These are phyloP conservation scores for Scleroderma citrinum DNA, from an alignment of 768 basidiomycete genomes.

Conservation along the genomic window DNA sequence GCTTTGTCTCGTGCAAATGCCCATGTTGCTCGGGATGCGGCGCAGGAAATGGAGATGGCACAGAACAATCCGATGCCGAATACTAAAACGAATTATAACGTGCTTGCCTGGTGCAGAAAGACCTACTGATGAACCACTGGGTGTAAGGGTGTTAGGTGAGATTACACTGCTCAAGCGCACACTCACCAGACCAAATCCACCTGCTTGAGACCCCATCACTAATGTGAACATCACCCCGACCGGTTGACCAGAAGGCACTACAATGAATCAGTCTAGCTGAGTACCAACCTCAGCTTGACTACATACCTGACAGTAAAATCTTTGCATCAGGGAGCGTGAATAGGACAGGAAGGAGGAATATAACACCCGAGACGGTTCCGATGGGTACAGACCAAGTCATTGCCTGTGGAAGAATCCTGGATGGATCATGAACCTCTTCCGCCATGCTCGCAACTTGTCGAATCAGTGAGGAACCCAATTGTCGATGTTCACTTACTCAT, in stretches of 20 bases:
- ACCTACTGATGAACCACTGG: constrained; percentile 40
- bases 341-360: constrained; percentile 56
- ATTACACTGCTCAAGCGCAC: constrained; percentile 1
- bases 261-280: constrained; percentile 2
- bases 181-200: constrained; percentile 57
- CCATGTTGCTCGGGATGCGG: constrained; percentile 67
- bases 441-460: constrained; percentile 56
- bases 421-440: constrained; percentile 59
- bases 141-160: background rate
- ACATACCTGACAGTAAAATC: constrained; percentile 45
- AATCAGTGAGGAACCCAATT: constrained; percentile 3
- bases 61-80: constrained; percentile 56
- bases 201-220: constrained; percentile 54
- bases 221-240: constrained; percentile 57
- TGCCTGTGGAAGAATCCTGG: constrained; percentile 48
- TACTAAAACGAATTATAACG: constrained; percentile 26
- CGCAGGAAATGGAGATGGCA: constrained; percentile 59
- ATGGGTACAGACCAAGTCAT: constrained; percentile 51
- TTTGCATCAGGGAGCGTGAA: constrained; percentile 58
- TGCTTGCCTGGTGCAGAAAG: background rate
- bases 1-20: constrained; percentile 65
- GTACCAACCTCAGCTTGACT: background rate
- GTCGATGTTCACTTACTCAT: constrained; percentile 40
- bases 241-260: constrained; percentile 58
- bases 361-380: constrained; percentile 42